Base-by-base conservation (phyloP, 495 filamentous ascomycete genomes). In the Penicillium argentinense region DNA sequence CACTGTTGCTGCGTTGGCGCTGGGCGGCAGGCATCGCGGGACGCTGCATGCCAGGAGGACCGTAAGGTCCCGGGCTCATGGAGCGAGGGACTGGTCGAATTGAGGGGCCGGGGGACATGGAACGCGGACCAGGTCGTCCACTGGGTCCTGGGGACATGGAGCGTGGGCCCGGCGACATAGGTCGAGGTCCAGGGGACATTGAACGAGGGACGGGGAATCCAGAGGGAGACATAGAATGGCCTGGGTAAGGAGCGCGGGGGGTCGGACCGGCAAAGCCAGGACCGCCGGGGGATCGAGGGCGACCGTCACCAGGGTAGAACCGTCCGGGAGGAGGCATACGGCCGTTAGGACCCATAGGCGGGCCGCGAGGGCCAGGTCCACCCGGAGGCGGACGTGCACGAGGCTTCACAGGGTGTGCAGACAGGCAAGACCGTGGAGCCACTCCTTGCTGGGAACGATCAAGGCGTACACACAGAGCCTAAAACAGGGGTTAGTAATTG, bases 401-500 rank as follows among this genome's bases (percentile, higher is more conserved):
- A 44, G 93, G 90, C 74, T 97, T 96, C 55, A 97, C 84, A 39
- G 93, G 89, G 40, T 87, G 83, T 38, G 89, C 86, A 19, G 95
- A 97, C 22, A 98, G 79, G 71, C 95, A 97, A 26, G 90, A 95
- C 25, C 93, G 83, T 14, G 93, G 93, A 43, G 84, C 89, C 39
- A 97, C 95, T 67, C 93, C 93, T 71, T 97, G 91, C 54, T 87
- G 78, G 32, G 89, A 89, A 39, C 89, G 85, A 67, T 97, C 92
- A 37, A 97, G 81, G 49, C 88, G 86, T 57, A 87, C 83, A 67
- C 93, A 97, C 41, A 97, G 87, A 53, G 91, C 88, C 87, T 91
- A 28, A 6, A 30, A 25, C 2, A 51, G 5, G 51, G 16, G 60
- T 82, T 75, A 79, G 75, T 57, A 45, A 19, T 19, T 45, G 9